Percentiles rank a stretch among this genome's conserved stretches.
Conservation (phyloP, 2,329 filamentous ascomycete species). For the Exserohilum turcica region DNA sequence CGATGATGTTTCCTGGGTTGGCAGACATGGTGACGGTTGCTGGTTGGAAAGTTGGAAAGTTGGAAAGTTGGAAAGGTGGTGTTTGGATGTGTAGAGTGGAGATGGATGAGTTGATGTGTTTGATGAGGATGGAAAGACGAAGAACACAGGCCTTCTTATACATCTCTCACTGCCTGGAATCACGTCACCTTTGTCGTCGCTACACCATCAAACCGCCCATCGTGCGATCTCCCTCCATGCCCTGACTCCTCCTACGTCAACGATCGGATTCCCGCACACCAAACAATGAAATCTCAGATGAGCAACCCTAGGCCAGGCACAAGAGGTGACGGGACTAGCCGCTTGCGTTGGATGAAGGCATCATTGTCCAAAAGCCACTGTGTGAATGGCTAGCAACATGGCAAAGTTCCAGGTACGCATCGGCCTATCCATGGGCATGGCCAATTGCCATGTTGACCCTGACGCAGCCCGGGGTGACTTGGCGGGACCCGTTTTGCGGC, state of each 20-base stretch:
- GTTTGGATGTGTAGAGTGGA: not conserved
- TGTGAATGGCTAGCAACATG: not conserved
- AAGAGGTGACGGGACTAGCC: constrained; percentile 1
- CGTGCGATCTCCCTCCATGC: not conserved
- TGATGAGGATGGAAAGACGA: not conserved
- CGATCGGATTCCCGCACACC: constrained; percentile 5
- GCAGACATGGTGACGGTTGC: constrained; percentile 47
- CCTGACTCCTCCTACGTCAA: constrained; percentile 12
- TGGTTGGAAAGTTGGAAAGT: not conserved
- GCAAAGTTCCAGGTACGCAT: constrained; percentile 7
- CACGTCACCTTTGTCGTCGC: not conserved
- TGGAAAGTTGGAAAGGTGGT: not conserved
- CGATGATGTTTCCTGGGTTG: constrained; percentile 58
- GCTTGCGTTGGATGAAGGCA: constrained; percentile 5
- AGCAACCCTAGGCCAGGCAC: not conserved
- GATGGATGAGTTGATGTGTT: not conserved
- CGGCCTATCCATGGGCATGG: not conserved
- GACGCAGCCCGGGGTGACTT: not conserved
- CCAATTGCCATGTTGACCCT: constrained; percentile 7
- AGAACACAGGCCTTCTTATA: constrained; percentile 7
- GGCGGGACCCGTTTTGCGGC: not conserved
- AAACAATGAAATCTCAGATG: not conserved
- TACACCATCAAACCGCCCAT: not conserved
- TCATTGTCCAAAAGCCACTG: not conserved
- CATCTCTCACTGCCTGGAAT: not conserved